Conservation (phyloP, 306 rosid genomes). For the Purshia tridentata region DNA sequence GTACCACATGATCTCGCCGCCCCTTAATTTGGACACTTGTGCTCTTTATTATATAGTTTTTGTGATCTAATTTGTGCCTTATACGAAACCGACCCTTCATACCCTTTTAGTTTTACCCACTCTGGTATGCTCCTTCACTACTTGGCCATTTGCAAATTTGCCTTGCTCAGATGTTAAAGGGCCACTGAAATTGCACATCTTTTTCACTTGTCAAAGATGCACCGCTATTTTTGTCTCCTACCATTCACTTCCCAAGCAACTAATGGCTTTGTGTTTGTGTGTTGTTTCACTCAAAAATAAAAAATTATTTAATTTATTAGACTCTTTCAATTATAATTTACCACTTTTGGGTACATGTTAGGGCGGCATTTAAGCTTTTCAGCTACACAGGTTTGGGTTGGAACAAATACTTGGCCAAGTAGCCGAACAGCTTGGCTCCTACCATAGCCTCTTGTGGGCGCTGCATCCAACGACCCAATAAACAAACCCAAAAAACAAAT, state of each 20-base stretch:
- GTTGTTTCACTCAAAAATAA: not conserved
- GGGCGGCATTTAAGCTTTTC: not conserved
- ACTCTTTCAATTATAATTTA: too few species aligned
- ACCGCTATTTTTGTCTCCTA: not conserved
- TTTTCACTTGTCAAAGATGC: not conserved
- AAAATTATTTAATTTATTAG: too few species aligned
- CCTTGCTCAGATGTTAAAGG: not conserved
- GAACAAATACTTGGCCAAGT: not conserved
- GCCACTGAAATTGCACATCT: not conserved
- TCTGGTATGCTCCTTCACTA: not conserved
- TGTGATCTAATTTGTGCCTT: not conserved
- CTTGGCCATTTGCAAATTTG: not conserved
- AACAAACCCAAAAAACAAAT: slow-evolving; percentile 10
- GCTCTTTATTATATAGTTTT: not conserved
- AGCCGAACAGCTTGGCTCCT: slow-evolving; percentile 2
- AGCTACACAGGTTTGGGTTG: not conserved
- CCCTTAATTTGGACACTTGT: slow-evolving; percentile 35
- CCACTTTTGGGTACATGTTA: not conserved
- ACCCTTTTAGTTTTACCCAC: not conserved
- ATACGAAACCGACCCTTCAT: not conserved
- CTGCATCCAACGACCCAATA: slow-evolving; percentile 5
- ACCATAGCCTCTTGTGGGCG: not conserved
- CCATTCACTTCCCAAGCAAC: not conserved
- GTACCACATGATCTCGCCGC: slow-evolving; percentile 34
- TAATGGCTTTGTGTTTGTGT: not conserved